Evolutionary conservation across 2,329 filamentous ascomycete genomes (phyloP).

Genomic region (Trichoderma cornu-damae): DNA sequence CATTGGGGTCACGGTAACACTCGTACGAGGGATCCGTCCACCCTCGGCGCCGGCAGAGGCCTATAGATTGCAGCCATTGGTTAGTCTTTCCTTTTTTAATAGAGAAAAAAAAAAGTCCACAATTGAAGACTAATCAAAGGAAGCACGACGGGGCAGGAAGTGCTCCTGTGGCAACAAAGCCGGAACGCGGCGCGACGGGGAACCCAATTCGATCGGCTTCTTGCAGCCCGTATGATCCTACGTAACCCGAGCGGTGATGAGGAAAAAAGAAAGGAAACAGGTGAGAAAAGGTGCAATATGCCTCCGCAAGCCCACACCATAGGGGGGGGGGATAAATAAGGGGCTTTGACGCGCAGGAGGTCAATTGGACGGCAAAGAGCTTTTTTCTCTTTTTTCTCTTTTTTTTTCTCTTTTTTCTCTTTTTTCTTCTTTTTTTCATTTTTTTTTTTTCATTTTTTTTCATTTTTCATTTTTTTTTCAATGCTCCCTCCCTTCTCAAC

Average conservation of each 20-base stretch:
- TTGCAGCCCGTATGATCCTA: conserved; percentile 7
- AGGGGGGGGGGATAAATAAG: neutral
- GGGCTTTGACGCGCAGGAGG: neutral
- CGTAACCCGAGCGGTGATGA: neutral
- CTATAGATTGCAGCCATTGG: conserved; percentile 43
- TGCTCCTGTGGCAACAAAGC: neutral
- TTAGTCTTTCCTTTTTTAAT: neutral
- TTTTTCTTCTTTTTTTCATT: too few relatives aligned
- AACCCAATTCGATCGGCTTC: conserved; percentile 30
- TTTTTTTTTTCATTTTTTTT: too few relatives aligned
- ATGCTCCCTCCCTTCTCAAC: neutral
- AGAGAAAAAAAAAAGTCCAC: neutral
- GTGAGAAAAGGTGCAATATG: neutral
- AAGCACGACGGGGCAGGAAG: neutral
- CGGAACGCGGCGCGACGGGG: conserved; percentile 29
- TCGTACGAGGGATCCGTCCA: conserved; percentile 91
- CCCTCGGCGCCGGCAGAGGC: conserved; percentile 87
- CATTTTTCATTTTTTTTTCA: too few relatives aligned
- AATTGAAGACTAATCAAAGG: neutral
- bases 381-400: too few relatives aligned
- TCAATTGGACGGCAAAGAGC: neutral
- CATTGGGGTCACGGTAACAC: conserved; percentile 65
- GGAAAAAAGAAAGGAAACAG: neutral
- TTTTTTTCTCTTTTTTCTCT: too few relatives aligned
- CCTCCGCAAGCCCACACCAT: neutral